These are phyloP conservation scores for Phaseolus lunatus DNA, from an alignment of 306 rosid genomes.

Conservation along the genomic window DNA sequence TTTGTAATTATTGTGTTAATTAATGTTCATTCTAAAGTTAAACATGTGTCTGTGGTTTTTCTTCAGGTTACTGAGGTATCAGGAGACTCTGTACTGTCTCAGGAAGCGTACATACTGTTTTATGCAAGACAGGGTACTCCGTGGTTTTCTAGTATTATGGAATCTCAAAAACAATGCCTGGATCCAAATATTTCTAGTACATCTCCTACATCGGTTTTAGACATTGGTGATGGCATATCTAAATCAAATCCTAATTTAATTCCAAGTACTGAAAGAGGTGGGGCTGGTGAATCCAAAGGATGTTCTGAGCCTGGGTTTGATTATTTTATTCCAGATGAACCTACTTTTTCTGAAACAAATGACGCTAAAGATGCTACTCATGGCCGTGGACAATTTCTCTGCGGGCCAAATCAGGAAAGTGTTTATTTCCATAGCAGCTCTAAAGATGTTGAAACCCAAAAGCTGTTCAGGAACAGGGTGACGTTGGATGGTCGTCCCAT, in stretches of 20 bases:
- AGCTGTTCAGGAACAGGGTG: not conserved
- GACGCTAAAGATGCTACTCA: slow-evolving; percentile 39
- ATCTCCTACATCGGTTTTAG: slow-evolving; percentile 83
- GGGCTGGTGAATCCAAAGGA: slow-evolving; percentile 38
- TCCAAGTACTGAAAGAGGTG: slow-evolving; percentile 22
- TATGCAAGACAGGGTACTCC: slow-evolving; percentile 82
- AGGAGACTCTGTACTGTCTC: slow-evolving; percentile 67
- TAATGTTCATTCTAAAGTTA: not conserved
- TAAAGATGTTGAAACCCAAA: slow-evolving; percentile 24
- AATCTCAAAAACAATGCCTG: slow-evolving; percentile 34
- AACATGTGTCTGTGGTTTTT: slow-evolving; percentile 25
- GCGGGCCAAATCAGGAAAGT: slow-evolving; percentile 32
- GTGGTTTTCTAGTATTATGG: slow-evolving; percentile 68
- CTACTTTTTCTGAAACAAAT: slow-evolving; percentile 26
- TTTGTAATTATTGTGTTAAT: not conserved
- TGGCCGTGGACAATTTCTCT: slow-evolving; percentile 15
- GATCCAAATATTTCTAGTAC: slow-evolving; percentile 44
- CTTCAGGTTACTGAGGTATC: slow-evolving; percentile 72
- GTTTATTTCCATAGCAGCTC: slow-evolving; percentile 26
- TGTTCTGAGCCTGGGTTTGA: slow-evolving; percentile 30
- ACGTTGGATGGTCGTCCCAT: not conserved
- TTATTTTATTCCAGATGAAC: slow-evolving; percentile 25
- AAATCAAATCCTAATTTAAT: slow-evolving; percentile 14
- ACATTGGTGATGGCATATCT: slow-evolving; percentile 43
- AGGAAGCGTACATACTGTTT: slow-evolving; percentile 83